Percentiles rank a stretch among this genome's conserved stretches.
These are phyloP conservation scores for Plectosphaerella plurivora DNA, from an alignment of 2,329 filamentous ascomycete genomes.

Conservation along the genomic window DNA sequence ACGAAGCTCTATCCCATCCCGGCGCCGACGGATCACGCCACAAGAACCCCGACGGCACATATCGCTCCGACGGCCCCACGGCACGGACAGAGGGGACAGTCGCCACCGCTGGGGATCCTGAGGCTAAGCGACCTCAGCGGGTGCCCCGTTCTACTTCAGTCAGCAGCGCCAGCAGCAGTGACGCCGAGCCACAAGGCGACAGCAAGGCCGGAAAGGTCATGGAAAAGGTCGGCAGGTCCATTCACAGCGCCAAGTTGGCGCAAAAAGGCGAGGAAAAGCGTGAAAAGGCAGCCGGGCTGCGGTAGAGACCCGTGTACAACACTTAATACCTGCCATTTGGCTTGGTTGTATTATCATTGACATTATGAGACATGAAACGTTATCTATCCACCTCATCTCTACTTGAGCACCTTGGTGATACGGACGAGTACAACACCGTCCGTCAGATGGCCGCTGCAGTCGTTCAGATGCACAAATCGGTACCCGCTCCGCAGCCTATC, in stretches of 20 bases:
- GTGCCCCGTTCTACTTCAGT: conserved; percentile 12
- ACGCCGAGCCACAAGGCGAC: conserved; percentile 22
- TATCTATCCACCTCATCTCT: not conserved
- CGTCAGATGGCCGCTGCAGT: conserved; percentile 61
- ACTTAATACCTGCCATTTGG: too few species aligned
- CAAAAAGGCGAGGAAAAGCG: conserved; percentile 48
- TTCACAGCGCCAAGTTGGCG: conserved; percentile 42
- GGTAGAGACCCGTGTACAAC: not conserved
- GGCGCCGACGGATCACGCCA: not conserved
- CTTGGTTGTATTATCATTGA: too few species aligned
- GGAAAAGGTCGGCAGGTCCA: conserved; percentile 49
- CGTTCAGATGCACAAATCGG: conserved; percentile 71
- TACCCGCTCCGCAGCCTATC: conserved; percentile 75
- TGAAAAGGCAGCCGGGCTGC: conserved; percentile 24
- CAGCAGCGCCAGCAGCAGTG: conserved; percentile 8
- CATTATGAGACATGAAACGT: too few species aligned
- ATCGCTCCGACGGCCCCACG: not conserved
- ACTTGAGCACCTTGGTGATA: conserved; percentile 55
- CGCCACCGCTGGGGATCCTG: not conserved
- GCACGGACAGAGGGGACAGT: not conserved
- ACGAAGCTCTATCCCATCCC: not conserved
- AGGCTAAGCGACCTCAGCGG: conserved; percentile 12
- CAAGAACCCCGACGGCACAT: conserved; percentile 3
- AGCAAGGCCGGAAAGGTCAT: conserved; percentile 52
- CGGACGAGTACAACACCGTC: conserved; percentile 70